Conservation (phyloP, 331 rosid species). For the Saraca asoca region DNA sequence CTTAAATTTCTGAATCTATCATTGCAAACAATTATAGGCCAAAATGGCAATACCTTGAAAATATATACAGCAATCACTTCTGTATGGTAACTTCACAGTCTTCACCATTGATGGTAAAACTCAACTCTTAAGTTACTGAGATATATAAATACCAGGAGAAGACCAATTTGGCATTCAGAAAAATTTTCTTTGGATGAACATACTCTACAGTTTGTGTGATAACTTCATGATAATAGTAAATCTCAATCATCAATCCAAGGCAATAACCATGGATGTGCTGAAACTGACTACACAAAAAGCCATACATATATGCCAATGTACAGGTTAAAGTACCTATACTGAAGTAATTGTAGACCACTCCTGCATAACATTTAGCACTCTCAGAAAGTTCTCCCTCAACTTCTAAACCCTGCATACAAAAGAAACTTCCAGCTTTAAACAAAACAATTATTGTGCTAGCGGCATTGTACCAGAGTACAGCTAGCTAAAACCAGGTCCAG, state of each 20-base stretch:
- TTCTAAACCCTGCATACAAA: constrained; percentile 67
- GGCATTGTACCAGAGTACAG: neutral
- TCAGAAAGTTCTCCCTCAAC: constrained; percentile 68
- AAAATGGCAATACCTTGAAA: constrained; percentile 15
- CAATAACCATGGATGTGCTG: constrained; percentile 23
- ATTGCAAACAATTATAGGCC: constrained; percentile 23
- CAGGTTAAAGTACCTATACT: constrained; percentile 75
- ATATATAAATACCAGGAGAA: constrained; percentile 23
- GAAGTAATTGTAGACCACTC: constrained; percentile 94
- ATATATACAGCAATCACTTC: constrained; percentile 8
- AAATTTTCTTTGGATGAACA: constrained; percentile 11
- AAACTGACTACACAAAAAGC: constrained; percentile 21
- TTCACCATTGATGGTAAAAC: neutral
- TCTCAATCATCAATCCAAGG: constrained; percentile 15
- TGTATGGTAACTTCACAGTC: neutral
- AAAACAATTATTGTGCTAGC: constrained; percentile 5
- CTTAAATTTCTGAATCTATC: constrained; percentile 19
- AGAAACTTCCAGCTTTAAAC: constrained; percentile 31
- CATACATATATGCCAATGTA: constrained; percentile 24
- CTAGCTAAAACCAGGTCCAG: constrained; percentile 33
- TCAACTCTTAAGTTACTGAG: constrained; percentile 26
- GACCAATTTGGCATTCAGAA: constrained; percentile 19
- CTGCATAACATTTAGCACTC: constrained; percentile 63
- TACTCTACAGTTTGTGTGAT: constrained; percentile 27
- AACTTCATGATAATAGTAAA: neutral